Conservation (phyloP, 352 stramenopile species). For the Globisporangium nunn region DNA sequence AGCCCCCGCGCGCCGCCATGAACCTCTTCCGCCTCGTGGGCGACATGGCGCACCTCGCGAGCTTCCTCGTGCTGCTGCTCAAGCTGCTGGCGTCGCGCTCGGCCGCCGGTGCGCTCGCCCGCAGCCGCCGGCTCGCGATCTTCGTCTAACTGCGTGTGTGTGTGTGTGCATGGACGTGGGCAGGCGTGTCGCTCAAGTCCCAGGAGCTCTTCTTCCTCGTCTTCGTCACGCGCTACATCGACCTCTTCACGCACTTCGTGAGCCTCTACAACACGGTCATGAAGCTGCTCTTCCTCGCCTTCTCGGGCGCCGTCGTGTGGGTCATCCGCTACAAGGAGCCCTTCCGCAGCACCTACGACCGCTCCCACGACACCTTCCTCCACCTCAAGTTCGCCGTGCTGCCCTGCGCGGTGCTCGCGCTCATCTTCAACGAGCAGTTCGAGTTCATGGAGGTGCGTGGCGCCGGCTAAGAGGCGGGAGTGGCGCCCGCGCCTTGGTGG, state of each 20-base stretch:
- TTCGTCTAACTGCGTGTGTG: background rate
- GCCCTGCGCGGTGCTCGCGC: constrained; percentile 93
- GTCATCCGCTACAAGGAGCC: constrained; percentile 95
- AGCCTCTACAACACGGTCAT: constrained; percentile 98
- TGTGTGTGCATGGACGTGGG: background rate
- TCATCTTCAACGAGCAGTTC: constrained; percentile 93
- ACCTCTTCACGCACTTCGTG: constrained; percentile 95
- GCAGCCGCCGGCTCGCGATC: background rate
- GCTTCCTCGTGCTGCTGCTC: constrained; percentile 97
- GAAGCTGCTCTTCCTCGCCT: constrained; percentile 98
- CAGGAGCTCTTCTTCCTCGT: constrained; percentile 99
- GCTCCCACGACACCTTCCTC: constrained; percentile 98
- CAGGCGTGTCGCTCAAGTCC: constrained; percentile 97
- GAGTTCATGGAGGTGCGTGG: constrained; percentile 73
- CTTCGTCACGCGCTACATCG: constrained; percentile 97
- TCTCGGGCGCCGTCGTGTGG: constrained; percentile 97
- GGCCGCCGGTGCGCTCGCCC: constrained; percentile 40
- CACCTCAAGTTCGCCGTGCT: constrained; percentile 97
- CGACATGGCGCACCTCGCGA: constrained; percentile 98
- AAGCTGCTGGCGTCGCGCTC: constrained; percentile 89
- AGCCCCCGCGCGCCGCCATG: constrained; percentile 38
- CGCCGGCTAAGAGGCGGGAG: background rate
- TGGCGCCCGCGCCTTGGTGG: too few species aligned
- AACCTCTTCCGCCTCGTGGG: constrained; percentile 97
- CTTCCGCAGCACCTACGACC: constrained; percentile 98